Conservation (phyloP, 2,329 filamentous ascomycete genomes). For the Aureobasidium sp. region DNA sequence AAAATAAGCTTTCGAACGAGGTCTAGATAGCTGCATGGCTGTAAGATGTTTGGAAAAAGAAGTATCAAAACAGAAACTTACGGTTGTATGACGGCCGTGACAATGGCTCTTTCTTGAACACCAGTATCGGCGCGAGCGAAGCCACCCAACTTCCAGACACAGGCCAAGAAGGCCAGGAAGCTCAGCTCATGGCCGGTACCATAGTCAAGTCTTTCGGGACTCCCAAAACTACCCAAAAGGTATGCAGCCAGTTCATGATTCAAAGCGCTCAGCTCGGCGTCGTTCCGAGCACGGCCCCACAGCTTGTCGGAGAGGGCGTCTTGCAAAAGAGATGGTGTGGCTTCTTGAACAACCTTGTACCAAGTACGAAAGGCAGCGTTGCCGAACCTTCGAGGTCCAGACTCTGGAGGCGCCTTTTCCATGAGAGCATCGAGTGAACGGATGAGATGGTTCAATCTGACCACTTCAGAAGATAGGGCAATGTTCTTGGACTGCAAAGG, state of each 20-base stretch:
- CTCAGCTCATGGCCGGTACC: conserved; percentile 94
- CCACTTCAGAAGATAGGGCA: conserved; percentile 51
- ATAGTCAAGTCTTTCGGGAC: conserved; percentile 82
- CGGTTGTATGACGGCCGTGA: conserved; percentile 76
- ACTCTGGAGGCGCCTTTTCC: conserved; percentile 73
- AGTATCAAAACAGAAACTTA: conserved; percentile 42
- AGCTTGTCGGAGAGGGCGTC: conserved; percentile 49
- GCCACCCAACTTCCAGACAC: conserved; percentile 81
- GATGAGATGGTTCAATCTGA: conserved; percentile 60
- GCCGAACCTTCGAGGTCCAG: conserved; percentile 81
- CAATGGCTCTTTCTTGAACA: conserved; percentile 68
- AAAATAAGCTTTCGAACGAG: conserved; percentile 78
- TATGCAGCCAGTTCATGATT: conserved; percentile 70
- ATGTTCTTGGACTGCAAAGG: conserved; percentile 37
- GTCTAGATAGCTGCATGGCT: conserved; percentile 59
- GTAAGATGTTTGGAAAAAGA: neutral
- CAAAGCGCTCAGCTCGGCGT: conserved; percentile 25
- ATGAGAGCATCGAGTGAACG: conserved; percentile 59
- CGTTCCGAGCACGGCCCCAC: conserved; percentile 28
- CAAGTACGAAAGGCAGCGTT: conserved; percentile 87
- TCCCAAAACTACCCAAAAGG: conserved; percentile 80
- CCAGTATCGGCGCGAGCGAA: conserved; percentile 56
- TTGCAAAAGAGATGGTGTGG: conserved; percentile 50
- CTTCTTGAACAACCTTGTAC: conserved; percentile 61
- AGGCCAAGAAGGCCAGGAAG: conserved; percentile 84